Base-by-base conservation (phyloP, 352 stramenopile genomes). In the Pythium insidiosum region DNA sequence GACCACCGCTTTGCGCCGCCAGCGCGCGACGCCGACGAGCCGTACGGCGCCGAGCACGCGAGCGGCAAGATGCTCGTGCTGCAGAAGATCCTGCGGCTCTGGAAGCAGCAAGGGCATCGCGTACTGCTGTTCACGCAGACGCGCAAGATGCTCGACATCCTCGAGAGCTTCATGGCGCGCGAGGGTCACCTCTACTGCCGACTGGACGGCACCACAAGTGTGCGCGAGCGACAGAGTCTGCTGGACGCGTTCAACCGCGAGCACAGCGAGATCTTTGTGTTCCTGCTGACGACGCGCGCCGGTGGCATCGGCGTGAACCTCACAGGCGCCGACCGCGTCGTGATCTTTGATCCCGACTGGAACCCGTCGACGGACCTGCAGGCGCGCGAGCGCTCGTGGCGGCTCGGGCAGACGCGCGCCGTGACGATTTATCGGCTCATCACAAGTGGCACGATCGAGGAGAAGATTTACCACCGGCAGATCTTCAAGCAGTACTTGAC, bases 401-500 rank as follows among this genome's bases (percentile, higher is more conserved):
- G 97, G 10, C 91, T 99, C 30, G 83, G 83, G 0, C 83, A 94
- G 50, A 83, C 70, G 15, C 90, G 89, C 50, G 71, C 69, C 25
- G 83, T 94, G n/a, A 93, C 80, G 6, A 84, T 94, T 15, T 94
- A 92, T 38, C 56, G 83, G 11, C 44, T 99, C 1, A 97, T 99
- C 44, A 98, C 88, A 28, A 89, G 82, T 26, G 96, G 96, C 4
- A 99, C 97, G 19, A 98, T 99, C 47, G 97, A 99, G 68, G 97
- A 99, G 58, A 99, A 99, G 53, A 99, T 99, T 36, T 99, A 99
- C 67, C 96, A 99, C 50, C 68, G 96, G 0, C 94, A 98, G 63
- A 98, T 99, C 38, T 99, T 99, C 76, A 99, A 99, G 63, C 96
- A 97, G 59, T 97, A 98, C 25, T 53, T 99, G 15, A 97, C 95